These are phyloP conservation scores for Boletus semigastroideus DNA, from an alignment of 1,284 basidiomycete genomes.

Conservation along the genomic window DNA sequence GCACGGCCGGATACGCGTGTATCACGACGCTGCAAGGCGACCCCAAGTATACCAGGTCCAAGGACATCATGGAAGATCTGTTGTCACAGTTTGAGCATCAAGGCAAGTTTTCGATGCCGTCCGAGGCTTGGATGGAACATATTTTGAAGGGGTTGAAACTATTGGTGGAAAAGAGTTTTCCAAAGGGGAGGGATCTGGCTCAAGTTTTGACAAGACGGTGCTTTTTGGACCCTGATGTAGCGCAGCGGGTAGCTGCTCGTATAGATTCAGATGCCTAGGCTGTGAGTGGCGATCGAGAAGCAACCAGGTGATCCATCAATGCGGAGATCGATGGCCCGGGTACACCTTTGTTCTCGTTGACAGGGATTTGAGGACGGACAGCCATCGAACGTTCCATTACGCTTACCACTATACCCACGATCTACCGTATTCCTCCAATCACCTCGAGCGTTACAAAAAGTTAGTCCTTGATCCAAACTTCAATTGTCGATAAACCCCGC, in stretches of 20 bases:
- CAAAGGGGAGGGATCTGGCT: conserved; percentile 28
- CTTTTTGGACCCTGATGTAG: conserved; percentile 23
- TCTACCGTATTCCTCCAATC: no score
- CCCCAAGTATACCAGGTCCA: no score
- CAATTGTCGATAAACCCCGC: no score
- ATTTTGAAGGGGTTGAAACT: conserved; percentile 24
- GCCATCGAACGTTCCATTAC: no score
- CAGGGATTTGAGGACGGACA: no score
- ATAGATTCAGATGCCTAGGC: conserved; percentile 16
- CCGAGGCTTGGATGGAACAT: conserved; percentile 28
- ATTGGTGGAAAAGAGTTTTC: conserved; percentile 21
- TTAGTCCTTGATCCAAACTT: no score
- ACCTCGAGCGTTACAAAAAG: no score
- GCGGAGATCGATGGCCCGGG: no score
- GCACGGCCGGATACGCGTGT: neutral
- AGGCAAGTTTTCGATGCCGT: conserved; percentile 31
- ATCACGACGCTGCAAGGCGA: neutral
- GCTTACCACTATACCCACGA: no score
- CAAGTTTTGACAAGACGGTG: conserved; percentile 29
- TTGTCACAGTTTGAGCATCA: conserved; percentile 21
- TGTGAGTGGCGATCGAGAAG: no score
- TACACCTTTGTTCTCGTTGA: no score
- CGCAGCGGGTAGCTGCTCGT: conserved; percentile 26
- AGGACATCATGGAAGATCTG: conserved; percentile 10
- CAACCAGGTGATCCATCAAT: no score